These are phyloP conservation scores for Ogataea sp. DNA, from an alignment of 805 yeast species.

Conservation along the genomic window DNA sequence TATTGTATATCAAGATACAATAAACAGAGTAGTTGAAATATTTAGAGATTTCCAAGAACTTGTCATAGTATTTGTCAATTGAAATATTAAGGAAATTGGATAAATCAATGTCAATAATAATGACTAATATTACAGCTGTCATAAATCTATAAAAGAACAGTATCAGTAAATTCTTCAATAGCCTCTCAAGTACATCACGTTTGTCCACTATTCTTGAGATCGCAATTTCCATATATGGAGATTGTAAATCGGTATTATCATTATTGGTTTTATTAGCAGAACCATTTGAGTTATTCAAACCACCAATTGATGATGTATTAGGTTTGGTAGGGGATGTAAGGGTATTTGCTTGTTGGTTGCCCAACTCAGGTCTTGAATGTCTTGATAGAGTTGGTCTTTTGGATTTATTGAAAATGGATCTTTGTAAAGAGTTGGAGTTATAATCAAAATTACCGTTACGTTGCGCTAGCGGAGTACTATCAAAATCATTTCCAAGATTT, in stretches of 20 bases:
- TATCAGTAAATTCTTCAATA: conserved; percentile 22
- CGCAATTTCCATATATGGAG: conserved; percentile 37
- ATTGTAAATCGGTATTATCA: conserved; percentile 25
- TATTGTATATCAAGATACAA: conserved; percentile 19
- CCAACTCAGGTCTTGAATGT: too few relatives aligned
- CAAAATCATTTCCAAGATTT: too few relatives aligned
- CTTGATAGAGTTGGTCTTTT: conserved; percentile 7
- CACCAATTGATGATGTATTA: too few relatives aligned
- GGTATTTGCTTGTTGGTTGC: too few relatives aligned
- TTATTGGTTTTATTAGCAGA: background rate
- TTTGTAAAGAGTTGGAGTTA: conserved; percentile 3
- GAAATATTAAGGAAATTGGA: background rate
- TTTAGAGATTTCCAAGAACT: conserved; percentile 1
- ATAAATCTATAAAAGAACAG: conserved; percentile 24
- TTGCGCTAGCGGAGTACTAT: background rate
- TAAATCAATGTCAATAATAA: conserved; percentile 9
- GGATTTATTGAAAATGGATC: conserved; percentile 14
- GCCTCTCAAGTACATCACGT: conserved; percentile 27
- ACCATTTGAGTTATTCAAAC: too few relatives aligned
- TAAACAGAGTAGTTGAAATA: conserved; percentile 15
- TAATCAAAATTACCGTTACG: background rate
- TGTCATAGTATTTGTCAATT: conserved; percentile 1
- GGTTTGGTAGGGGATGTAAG: too few relatives aligned
- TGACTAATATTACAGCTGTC: conserved; percentile 13
- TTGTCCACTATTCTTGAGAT: conserved; percentile 35